phyloP scores from a whole-genome alignment of 2,329 filamentous ascomycete genomes.

The Dothistroma septosporum region DNA sequence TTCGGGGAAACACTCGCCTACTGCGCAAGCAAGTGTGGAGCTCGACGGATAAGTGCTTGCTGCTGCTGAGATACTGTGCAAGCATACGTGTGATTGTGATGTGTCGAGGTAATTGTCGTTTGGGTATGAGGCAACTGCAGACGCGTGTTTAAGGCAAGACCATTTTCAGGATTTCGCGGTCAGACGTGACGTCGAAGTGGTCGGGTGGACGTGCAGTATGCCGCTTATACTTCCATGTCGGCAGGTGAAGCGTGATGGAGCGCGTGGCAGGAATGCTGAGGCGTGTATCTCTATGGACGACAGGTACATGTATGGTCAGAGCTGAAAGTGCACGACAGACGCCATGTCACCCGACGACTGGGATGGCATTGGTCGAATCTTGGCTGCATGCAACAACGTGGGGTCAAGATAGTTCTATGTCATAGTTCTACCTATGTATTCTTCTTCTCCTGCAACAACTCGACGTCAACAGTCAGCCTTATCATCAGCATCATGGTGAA shows the following conservation, averaged over 20 bases:
- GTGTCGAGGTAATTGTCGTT: background rate
- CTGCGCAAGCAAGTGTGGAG: background rate
- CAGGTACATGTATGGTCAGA: background rate
- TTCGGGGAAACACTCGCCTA: background rate
- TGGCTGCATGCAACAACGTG: background rate
- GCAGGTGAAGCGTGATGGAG: background rate
- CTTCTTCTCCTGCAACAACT: background rate
- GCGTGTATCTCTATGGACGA: too few species aligned
- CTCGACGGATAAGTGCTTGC: conserved; percentile 2
- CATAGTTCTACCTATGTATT: background rate
- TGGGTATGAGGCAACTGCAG: background rate
- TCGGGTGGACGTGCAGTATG: background rate
- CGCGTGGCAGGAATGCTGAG: background rate
- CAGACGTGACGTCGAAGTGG: background rate
- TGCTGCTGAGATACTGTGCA: background rate
- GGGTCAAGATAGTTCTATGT: background rate
- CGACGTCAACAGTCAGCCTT: too few species aligned
- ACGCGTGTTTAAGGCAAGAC: background rate
- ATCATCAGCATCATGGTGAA: too few species aligned
- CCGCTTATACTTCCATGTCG: background rate
- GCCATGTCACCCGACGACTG: background rate
- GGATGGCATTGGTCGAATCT: background rate
- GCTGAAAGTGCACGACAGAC: background rate
- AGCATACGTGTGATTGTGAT: background rate
- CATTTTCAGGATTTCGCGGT: background rate